These are phyloP conservation scores for Phaeolepiota aurea DNA, from an alignment of 768 basidiomycete genomes.

Conservation along the genomic window DNA sequence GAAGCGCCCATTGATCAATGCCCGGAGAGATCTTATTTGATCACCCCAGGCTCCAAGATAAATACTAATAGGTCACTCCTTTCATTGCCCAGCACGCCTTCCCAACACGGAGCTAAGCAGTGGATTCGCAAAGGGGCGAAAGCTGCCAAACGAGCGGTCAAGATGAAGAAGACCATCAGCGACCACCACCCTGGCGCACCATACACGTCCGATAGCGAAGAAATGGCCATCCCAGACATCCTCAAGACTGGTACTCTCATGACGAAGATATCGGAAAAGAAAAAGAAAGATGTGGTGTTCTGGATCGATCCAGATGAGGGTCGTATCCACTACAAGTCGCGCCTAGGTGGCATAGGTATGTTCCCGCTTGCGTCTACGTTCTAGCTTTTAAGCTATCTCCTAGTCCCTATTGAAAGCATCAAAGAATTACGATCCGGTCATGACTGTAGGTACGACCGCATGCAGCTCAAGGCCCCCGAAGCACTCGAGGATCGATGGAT, in stretches of 20 bases:
- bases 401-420: slow-evolving; percentile 82
- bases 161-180: background rate
- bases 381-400: background rate
- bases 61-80: background rate
- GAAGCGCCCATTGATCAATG: too few species aligned
- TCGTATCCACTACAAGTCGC: background rate
- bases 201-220: background rate
- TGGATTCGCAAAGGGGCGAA: slow-evolving; percentile 1
- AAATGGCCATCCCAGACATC: background rate
- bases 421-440: slow-evolving; percentile 76
- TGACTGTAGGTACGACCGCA: slow-evolving; percentile 64
- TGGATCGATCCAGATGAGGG: background rate
- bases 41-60: background rate
- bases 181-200: background rate
- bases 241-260: background rate
- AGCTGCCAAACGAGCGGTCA: background rate
- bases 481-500: slow-evolving; percentile 71
- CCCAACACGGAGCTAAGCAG: background rate
- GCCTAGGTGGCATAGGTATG: background rate
- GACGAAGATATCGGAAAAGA: slow-evolving; percentile 1
- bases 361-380: too few species aligned
- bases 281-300: background rate
- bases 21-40: too few species aligned
- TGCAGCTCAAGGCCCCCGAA: slow-evolving; percentile 55
- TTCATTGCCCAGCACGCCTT: background rate